These are phyloP conservation scores for Paralagenidium karlingii DNA, from an alignment of 352 stramenopile genomes.

Conservation along the genomic window DNA sequence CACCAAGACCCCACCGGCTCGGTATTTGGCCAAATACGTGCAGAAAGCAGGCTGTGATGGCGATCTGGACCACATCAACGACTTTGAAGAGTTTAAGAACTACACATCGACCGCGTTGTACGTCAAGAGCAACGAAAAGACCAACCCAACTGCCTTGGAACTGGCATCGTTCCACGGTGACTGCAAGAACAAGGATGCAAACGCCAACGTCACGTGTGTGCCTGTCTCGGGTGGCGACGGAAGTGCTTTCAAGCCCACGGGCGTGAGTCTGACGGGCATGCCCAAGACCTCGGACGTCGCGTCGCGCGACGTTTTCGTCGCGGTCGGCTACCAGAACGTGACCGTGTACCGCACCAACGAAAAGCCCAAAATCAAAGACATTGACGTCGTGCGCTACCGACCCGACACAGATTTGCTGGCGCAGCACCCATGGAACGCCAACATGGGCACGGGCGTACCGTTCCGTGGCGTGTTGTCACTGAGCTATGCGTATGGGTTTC, in stretches of 20 bases:
- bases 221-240: conserved; percentile 35
- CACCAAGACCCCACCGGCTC: conserved; percentile 13
- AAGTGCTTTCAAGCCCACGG: conserved; percentile 18
- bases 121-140: conserved; percentile 28
- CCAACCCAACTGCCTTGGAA: conserved; percentile 47
- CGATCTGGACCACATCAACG: conserved; percentile 34
- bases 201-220: conserved; percentile 41
- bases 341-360: conserved; percentile 22
- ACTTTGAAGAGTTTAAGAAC: conserved; percentile 54
- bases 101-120: conserved; percentile 26
- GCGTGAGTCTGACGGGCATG: conserved; percentile 35
- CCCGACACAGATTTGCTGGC: conserved; percentile 26
- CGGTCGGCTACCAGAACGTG: conserved; percentile 28
- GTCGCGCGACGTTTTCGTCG: neutral
- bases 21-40: conserved; percentile 24
- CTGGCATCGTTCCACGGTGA: conserved; percentile 38
- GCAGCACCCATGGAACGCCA: conserved; percentile 11
- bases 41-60: conserved; percentile 61
- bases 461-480: conserved; percentile 51
- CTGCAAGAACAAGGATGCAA: conserved; percentile 29
- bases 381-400: conserved; percentile 36
- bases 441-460: conserved; percentile 26
- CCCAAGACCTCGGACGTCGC: conserved; percentile 15
- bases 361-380: conserved; percentile 22
- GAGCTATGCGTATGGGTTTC: conserved; percentile 48